These are phyloP conservation scores for Podosphaera leucotricha DNA, from an alignment of 2,329 filamentous ascomycete genomes.

Conservation along the genomic window DNA sequence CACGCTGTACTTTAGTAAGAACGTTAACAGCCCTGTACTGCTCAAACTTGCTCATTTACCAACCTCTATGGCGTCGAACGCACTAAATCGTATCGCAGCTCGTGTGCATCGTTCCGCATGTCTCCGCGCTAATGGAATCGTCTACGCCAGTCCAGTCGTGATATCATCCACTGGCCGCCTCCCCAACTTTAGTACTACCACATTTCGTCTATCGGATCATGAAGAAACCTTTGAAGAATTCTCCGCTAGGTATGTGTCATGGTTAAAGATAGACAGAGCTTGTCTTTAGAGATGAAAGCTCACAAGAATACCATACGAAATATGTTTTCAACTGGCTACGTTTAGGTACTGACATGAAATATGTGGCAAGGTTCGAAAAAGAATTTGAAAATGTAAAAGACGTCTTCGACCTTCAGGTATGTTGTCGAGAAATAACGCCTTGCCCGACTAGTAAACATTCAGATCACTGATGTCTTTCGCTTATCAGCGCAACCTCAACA, in stretches of 20 bases:
- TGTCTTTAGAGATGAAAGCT: constrained; percentile 3
- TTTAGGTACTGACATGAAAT: constrained; percentile 19
- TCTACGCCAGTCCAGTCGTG: constrained; percentile 25
- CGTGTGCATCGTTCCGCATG: constrained; percentile 36
- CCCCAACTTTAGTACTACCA: constrained; percentile 38
- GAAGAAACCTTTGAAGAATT: constrained; percentile 99
- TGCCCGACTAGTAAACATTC: neutral
- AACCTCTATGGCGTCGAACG: constrained; percentile 35
- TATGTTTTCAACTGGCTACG: too few species aligned
- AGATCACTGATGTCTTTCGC: constrained; percentile 11
- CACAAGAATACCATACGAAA: neutral
- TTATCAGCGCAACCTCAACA: constrained; percentile 76
- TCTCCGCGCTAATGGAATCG: constrained; percentile 37
- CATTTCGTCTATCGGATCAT: constrained; percentile 25
- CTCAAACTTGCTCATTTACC: constrained; percentile 1
- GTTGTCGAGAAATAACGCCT: constrained; percentile 8
- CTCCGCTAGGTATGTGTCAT: constrained; percentile 55
- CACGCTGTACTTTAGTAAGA: too few species aligned
- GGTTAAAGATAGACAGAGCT: constrained; percentile 8
- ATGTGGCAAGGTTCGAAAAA: constrained; percentile 69
- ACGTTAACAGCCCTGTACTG: too few species aligned
- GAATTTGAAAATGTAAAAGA: constrained; percentile 95
- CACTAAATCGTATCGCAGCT: constrained; percentile 46
- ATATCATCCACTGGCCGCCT: constrained; percentile 25
- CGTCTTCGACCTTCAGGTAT: constrained; percentile 98